Conservation (phyloP, 306 rosid genomes). For the Prinsepia uniflora region DNA sequence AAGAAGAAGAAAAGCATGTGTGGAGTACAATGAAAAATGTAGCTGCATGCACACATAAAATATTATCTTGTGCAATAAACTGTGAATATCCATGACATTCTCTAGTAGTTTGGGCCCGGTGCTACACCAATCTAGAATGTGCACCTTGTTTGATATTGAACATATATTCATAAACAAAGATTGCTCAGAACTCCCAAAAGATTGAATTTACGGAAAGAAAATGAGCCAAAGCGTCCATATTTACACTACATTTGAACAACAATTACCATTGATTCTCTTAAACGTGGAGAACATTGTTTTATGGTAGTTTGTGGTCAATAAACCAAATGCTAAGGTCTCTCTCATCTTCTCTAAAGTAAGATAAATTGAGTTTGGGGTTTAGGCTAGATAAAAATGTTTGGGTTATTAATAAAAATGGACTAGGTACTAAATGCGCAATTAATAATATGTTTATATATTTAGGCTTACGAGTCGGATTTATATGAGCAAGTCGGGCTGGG, state of each 20-base stretch:
- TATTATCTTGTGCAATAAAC: conserved; percentile 51
- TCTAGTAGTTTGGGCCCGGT: conserved; percentile 86
- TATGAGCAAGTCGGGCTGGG: no score
- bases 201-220: background rate
- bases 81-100: conserved; percentile 82
- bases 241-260: background rate
- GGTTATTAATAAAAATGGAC: no score
- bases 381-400: no score
- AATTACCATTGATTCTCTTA: conserved; percentile 85
- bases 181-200: background rate
- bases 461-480: no score
- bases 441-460: no score
- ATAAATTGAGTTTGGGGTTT: no score
- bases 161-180: background rate
- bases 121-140: conserved; percentile 90
- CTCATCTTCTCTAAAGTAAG: conserved; percentile 91
- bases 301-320: conserved; percentile 87
- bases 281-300: conserved; percentile 91
- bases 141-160: conserved; percentile 68
- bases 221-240: background rate
- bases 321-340: conserved; percentile 91
- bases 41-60: background rate
- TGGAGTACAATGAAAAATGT: background rate
- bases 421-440: no score
- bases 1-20: background rate